Evolutionary conservation across 78 protist genomes (phyloP).

Genomic region (Protostelium mycophagum): DNA sequence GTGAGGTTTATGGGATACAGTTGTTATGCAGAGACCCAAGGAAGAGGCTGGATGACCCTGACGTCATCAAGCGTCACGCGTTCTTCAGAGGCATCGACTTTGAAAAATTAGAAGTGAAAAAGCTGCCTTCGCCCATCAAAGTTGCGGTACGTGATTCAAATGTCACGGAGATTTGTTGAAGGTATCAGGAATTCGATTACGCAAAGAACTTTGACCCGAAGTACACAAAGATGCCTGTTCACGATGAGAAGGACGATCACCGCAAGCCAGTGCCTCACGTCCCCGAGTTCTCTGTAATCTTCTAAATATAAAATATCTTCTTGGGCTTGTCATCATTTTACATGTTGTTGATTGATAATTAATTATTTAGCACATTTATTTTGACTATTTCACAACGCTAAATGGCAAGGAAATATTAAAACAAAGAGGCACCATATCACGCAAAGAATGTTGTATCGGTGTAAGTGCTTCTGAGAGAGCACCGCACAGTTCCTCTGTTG

Average conservation of each 20-base stretch:
- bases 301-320: too few species aligned
- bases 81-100: slow-evolving; percentile 8
- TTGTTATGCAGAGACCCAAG: slow-evolving; percentile 1
- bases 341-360: too few species aligned
- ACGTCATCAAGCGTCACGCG: slow-evolving; percentile 9
- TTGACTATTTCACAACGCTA: too few species aligned
- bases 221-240: neutral
- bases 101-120: neutral
- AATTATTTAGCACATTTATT: too few species aligned
- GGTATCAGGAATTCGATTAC: neutral
- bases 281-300: neutral
- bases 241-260: neutral
- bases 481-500: too few species aligned
- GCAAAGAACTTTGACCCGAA: neutral
- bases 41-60: neutral
- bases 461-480: too few species aligned
- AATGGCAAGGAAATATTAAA: too few species aligned
- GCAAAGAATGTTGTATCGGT: too few species aligned
- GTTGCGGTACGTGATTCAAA: neutral
- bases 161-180: neutral
- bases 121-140: neutral
- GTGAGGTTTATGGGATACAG: neutral
- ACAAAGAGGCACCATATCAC: too few species aligned
- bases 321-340: too few species aligned
- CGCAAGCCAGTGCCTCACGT: neutral